Percentiles rank a stretch among this genome's conserved stretches.
phyloP scores from a whole-genome alignment of 805 yeast genomes.

The Clavispora phyllophila region DNA sequence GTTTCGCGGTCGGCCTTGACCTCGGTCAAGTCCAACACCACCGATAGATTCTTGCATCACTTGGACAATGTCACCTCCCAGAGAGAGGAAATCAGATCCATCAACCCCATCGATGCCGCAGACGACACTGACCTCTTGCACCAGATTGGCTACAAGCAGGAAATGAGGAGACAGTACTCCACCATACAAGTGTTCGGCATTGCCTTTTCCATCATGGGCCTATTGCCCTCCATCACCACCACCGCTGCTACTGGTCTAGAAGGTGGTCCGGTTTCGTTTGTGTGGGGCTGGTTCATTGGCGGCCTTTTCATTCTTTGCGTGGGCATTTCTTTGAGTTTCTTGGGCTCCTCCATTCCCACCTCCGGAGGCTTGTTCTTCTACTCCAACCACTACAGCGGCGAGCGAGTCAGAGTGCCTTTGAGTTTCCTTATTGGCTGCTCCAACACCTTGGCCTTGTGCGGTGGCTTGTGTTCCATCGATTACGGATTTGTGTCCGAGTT shows the following conservation, averaged over 20 bases:
- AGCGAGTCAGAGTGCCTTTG: conserved; percentile 4
- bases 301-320: conserved; percentile 5
- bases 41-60: conserved; percentile 1
- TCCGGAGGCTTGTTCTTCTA: conserved; percentile 11
- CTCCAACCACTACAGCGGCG: conserved; percentile 7
- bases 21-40: background rate
- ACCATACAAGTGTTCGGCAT: conserved; percentile 5
- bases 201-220: conserved; percentile 6
- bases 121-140: conserved; percentile 4
- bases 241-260: conserved; percentile 6
- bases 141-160: conserved; percentile 7
- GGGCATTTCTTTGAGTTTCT: conserved; percentile 7
- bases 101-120: conserved; percentile 5
- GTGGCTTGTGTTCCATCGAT: conserved; percentile 61
- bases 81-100: conserved; percentile 4
- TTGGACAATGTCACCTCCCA: conserved; percentile 1
- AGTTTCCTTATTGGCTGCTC: conserved; percentile 52
- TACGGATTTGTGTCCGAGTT: conserved; percentile 62
- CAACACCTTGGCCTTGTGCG: conserved; percentile 59
- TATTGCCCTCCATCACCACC: conserved; percentile 6
- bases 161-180: conserved; percentile 2
- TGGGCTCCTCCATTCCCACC: conserved; percentile 10
- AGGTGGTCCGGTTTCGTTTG: conserved; percentile 7
- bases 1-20: conserved; percentile 1
- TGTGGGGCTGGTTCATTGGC: conserved; percentile 9